Percentiles rank a stretch among this genome's conserved stretches.
phyloP scores from a whole-genome alignment of 2,329 filamentous ascomycete genomes.

The Aspergillus oerlinghausenensis region DNA sequence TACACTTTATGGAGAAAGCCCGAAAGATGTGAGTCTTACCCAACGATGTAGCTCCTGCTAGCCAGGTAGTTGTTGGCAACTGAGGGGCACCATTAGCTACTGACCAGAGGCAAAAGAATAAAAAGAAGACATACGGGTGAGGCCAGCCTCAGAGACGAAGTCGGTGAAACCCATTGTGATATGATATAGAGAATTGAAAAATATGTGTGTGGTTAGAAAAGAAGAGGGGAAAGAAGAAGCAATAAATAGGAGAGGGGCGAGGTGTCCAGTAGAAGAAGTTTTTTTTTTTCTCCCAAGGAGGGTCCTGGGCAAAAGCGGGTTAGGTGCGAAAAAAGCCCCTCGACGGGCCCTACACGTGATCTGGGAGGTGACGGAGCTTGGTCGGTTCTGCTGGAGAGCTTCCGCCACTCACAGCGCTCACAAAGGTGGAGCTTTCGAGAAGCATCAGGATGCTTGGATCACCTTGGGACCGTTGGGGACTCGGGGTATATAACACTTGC shows the following conservation, averaged over 20 bases:
- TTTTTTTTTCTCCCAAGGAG: slow-evolving; percentile 26
- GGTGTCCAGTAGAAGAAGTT: slow-evolving; percentile 26
- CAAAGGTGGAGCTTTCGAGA: slow-evolving; percentile 36
- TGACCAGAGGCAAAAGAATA: slow-evolving; percentile 15
- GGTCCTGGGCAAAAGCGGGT: slow-evolving; percentile 10
- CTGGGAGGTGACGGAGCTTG: slow-evolving; percentile 24
- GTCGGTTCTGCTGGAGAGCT: slow-evolving; percentile 20
- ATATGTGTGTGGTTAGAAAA: slow-evolving; percentile 18
- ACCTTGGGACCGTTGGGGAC: neutral
- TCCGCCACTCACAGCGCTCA: slow-evolving; percentile 26
- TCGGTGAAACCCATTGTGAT: slow-evolving; percentile 63
- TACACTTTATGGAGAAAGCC: slow-evolving; percentile 12
- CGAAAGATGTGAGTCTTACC: slow-evolving; percentile 54
- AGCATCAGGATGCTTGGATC: slow-evolving; percentile 20
- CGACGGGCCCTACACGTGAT: slow-evolving; percentile 27
- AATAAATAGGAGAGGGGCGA: slow-evolving; percentile 24
- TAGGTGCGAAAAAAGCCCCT: slow-evolving; percentile 19
- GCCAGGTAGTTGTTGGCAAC: slow-evolving; percentile 42
- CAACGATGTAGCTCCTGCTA: slow-evolving; percentile 75
- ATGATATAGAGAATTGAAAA: slow-evolving; percentile 13
- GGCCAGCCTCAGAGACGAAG: slow-evolving; percentile 58
- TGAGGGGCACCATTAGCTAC: slow-evolving; percentile 33
- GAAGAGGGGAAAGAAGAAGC: slow-evolving; percentile 15
- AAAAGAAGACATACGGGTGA: slow-evolving; percentile 49
- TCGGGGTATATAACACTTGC: neutral